A percentile compares a stretch with the other conserved stretches of the same genome.
phyloP scores from a whole-genome alignment of 768 basidiomycete species.

The Sporobolomyces roseus region DNA sequence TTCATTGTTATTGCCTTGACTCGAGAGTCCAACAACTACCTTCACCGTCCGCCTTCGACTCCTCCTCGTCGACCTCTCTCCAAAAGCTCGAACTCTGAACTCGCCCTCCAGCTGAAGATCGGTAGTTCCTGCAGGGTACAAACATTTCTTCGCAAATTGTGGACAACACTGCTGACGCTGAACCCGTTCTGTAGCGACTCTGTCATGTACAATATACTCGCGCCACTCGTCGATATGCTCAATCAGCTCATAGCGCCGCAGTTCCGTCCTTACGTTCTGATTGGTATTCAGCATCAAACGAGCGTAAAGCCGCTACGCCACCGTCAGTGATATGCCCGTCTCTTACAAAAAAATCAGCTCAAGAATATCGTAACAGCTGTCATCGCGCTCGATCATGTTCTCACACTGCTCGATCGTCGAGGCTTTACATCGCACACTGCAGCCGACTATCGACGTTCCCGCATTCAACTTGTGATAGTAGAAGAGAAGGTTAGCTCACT shows the following conservation, averaged over 20 bases:
- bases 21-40: background rate
- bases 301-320: background rate
- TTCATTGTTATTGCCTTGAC: background rate
- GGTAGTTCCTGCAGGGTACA: slow-evolving; percentile 14
- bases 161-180: too few relatives aligned
- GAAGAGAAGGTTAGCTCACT: too few relatives aligned
- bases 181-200: background rate
- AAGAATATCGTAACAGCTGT: background rate
- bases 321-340: background rate
- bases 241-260: background rate
- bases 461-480: background rate
- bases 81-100: slow-evolving; percentile 3
- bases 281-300: background rate
- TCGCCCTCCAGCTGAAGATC: background rate
- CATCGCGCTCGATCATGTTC: background rate
- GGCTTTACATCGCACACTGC: too few relatives aligned
- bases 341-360: too few relatives aligned
- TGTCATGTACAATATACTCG: background rate
- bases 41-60: background rate
- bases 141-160: too few relatives aligned
- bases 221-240: background rate
- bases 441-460: background rate
- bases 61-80: background rate
- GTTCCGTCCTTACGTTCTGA: background rate
- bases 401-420: background rate